Evolutionary conservation across 306 rosid genomes (phyloP), one percentile per base, ranked within the genome.

Genomic region (Cicer pinnatifidum): DNA sequence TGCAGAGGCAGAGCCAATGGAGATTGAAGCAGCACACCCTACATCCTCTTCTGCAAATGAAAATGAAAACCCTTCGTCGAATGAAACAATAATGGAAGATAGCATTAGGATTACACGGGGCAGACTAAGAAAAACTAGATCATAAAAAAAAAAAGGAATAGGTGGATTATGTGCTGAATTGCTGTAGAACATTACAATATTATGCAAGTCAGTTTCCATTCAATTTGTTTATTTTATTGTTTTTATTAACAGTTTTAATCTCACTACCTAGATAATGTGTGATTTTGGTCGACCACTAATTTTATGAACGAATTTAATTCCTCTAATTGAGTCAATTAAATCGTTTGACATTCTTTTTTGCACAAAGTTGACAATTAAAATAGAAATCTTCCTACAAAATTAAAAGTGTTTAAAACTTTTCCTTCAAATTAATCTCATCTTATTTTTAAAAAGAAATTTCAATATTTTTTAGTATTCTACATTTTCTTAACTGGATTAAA

Each of bases 171-270:
- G 61, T 74, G 37, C 82, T 80, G 80, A 82, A 80, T 71, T 71
- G 81, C 20, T 38, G 57, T 63, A 75, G 70, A 67, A 78, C 62
- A 63, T 44, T 84, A 12, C 65, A 33, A 15, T 59, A 28, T 33
- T 57, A 43, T 89, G 97, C 85, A 88, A 82, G 88, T 84, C 73
- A 67, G 68, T 50, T 70, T 70, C 33, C 65, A 72, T 77, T 84
- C 45, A 81, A 75, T 68, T 76, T 75, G 51, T 20, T 20, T 20
- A 20, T 20, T 20, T 20, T 20, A 20, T 1, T 20, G 28, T 1
- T 20, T 1, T 20, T 20, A 20, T 20, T 20, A 20, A 20, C 28
- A 20, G 0, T 20, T 20, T 20, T 17, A 20, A 20, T 57, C 63
- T 57, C 40, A 23, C 39, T 11, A 11, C 40, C 3, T 57, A 57